A percentile compares a stretch with the other conserved stretches of the same genome.
Conservation (phyloP, 2,329 filamentous ascomycete species). For the Aspergillus tubingensis region DNA sequence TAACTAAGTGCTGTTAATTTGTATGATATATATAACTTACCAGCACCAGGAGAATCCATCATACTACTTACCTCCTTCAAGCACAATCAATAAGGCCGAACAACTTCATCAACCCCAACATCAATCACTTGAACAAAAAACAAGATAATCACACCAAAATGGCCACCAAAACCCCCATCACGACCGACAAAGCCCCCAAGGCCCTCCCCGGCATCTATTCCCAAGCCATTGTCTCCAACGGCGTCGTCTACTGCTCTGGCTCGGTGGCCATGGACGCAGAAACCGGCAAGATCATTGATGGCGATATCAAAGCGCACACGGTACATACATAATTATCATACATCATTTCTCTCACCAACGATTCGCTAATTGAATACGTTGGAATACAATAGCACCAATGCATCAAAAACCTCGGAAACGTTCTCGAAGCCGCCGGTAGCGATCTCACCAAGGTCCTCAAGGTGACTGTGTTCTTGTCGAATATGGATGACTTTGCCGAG, state of each 20-base stretch:
- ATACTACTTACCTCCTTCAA: no score
- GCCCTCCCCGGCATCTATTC: constrained; percentile 59
- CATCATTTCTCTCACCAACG: no score
- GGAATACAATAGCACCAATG: constrained; percentile 49
- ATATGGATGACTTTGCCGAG: constrained; percentile 67
- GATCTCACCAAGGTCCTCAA: constrained; percentile 60
- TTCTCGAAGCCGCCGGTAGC: constrained; percentile 63
- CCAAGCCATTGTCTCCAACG: constrained; percentile 63
- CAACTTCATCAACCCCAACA: no score
- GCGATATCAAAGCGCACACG: constrained; percentile 57
- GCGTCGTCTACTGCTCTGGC: constrained; percentile 72
- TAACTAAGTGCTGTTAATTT: background rate
- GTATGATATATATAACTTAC: background rate
- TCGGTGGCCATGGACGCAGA: constrained; percentile 59
- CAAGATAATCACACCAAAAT: constrained; percentile 24
- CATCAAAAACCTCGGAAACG: constrained; percentile 59
- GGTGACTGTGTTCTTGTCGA: constrained; percentile 66
- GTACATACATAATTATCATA: constrained; percentile 35
- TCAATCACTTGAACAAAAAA: background rate
- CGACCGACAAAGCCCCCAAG: constrained; percentile 53
- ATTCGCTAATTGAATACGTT: constrained; percentile 2
- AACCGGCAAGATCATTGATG: constrained; percentile 58
- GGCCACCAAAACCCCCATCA: constrained; percentile 43
- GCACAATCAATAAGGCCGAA: no score
- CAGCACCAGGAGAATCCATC: no score